phyloP scores from a whole-genome alignment of 345 rosid species.

The Physaria fendleri region DNA sequence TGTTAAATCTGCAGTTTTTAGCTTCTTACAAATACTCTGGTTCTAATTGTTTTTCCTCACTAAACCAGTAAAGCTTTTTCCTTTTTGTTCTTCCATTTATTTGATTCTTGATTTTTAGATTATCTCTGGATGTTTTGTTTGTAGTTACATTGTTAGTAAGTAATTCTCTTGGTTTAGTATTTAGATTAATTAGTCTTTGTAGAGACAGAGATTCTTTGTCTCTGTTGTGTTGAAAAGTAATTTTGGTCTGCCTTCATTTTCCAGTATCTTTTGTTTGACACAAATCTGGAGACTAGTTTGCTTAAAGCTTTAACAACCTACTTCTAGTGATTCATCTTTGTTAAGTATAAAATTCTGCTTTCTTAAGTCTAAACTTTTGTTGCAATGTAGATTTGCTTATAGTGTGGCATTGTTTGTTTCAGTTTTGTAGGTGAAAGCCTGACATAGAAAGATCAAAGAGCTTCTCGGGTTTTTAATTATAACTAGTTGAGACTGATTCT shows the following conservation, averaged over 20 bases:
- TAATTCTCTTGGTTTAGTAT: not conserved
- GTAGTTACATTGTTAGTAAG: not conserved
- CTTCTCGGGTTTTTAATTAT: not conserved
- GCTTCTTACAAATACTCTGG: not conserved
- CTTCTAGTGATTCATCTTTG: not conserved
- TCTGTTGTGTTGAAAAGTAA: not conserved
- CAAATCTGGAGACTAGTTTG: no score
- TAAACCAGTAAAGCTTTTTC: not conserved
- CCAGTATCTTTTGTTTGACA: no score
- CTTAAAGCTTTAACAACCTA: not conserved
- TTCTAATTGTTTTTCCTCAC: not conserved
- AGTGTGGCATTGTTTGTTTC: slow-evolving; percentile 12
- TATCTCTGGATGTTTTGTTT: not conserved
- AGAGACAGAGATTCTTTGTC: not conserved
- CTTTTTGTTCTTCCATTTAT: not conserved
- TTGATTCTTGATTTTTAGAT: slow-evolving; percentile 6
- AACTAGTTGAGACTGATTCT: slow-evolving; percentile 34
- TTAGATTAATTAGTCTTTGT: not conserved
- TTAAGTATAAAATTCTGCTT: not conserved
- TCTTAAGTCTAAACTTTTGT: not conserved
- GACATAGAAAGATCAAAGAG: not conserved
- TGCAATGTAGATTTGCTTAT: not conserved
- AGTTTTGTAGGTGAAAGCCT: slow-evolving; percentile 21
- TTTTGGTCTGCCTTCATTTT: slow-evolving; percentile 7
- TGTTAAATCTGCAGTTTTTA: not conserved